Evolutionary conservation across 2,329 filamentous ascomycete species (phyloP), one percentile per base, ranked within the genome.

Genomic region (Aspergillus fructus): DNA sequence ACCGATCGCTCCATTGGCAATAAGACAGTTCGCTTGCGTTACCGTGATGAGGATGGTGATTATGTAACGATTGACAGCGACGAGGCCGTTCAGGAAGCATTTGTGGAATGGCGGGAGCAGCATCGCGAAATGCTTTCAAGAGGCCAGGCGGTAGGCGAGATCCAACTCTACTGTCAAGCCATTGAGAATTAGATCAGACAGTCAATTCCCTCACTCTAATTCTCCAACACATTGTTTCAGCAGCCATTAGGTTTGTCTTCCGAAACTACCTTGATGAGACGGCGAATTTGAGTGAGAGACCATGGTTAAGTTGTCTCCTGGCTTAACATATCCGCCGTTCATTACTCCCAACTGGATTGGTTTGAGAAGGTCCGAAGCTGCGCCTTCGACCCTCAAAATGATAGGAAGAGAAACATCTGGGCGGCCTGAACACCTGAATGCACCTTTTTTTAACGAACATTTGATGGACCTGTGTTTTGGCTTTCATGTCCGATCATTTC

Each of bases 11-110:
- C 89, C 53, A 93, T 97, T 68, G 87, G 87, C 65, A 89, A 86
- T 68, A 90, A 91, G 61, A 88, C 89, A 64, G 85, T 97, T 66
- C 91, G 92, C 76, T 79, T 99, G 55, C 90, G 92, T 61, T 99
- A 97, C 74, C 85, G 88, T 51, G 94, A 99, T 69, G 89, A 93
- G 68, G 94, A 99, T 64, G 90, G 90, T 49, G 94, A 97, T 69
- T 93, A 89, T 70, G 90, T 99, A 60, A 93, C 89, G 51, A 97
- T 99, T 54, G 89, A 94, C 72, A 93, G 89, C 60, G 94, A 99
- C 68, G 94, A 99, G 68, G 94, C 97, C 65, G 94, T 99, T 43
- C 91, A 96, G 68, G 92, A 94, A 66, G 94, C 94, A 4, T 96
- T 99, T 70, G 88, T 93, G 73, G 93, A 96, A 66, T 97, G 93